Base-by-base conservation (phyloP, 148 eudicot genomes). In the Heliosperma pusillum region DNA sequence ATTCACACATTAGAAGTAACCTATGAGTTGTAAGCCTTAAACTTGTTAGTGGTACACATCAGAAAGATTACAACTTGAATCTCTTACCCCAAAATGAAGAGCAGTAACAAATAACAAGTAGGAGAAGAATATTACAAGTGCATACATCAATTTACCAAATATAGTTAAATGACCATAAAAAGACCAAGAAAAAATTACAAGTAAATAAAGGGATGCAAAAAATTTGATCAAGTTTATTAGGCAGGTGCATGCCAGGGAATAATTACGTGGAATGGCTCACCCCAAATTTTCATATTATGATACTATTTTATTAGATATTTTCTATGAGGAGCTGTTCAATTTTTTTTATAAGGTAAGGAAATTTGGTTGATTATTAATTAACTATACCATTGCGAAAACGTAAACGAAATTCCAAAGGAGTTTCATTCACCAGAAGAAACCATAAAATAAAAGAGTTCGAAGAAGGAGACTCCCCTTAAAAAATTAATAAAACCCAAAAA, bases 1-100 rank as follows among this genome's bases (percentile, higher is more conserved):
- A 77, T 78, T 47, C 3, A 74, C 53, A 81, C 76, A 71, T 77
- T 83, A 79, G 85, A 81, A 19, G 91, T 88, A 81, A 76, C 1
- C n/a, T 53, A 68, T 71, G 76, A 65, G 80, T 65, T 81, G 84
- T 69, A 81, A 53, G 77, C 50, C 84, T 77, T 74, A 69, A 77
- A 74, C 75, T 78, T 77, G 20, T 77, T 53, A 50, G 78, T 81
- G 84, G 78, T 65, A 73, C 84, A 81, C 80, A 64, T 81, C 80
- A 56, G 30, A 77, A 45, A 69, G 80, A 77, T 9, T 68, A 70
- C 76, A 7, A 58, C 5, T n/a, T 26, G 50, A 30, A 13, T 11
- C 67, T 59, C 30, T 62, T n/a, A 22, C 66, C 40, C 10, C 66
- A 17, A 10, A 61, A 27, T 50, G 26, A 50, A 70, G 21, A 61